These are phyloP conservation scores for Cyclotella sp. DNA, from an alignment of 108 stramenopile genomes.

Conservation along the genomic window DNA sequence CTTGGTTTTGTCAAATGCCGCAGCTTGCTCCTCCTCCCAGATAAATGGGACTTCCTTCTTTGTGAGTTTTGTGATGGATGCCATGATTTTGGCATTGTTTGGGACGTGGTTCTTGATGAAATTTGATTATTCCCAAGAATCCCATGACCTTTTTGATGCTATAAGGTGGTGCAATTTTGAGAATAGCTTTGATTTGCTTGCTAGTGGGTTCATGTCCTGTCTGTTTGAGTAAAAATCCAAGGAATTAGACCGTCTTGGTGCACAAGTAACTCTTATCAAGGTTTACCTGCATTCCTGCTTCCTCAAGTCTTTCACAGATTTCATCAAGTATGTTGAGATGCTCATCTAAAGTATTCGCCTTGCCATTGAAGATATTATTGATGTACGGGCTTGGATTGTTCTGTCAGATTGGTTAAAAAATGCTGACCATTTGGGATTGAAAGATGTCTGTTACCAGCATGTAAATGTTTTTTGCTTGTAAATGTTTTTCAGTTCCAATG, in stretches of 20 bases:
- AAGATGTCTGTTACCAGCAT: no score
- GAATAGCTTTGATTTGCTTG: slow-evolving; percentile 30
- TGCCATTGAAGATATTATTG: slow-evolving; percentile 2
- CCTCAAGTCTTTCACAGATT: background rate
- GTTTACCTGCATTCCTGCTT: slow-evolving; percentile 38
- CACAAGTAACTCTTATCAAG: slow-evolving; percentile 26
- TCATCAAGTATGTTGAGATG: slow-evolving; percentile 2
- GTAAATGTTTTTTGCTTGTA: no score
- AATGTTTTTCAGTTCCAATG: no score
- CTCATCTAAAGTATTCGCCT: no score
- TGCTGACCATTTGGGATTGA: no score
- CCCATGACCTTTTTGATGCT: slow-evolving; percentile 25
- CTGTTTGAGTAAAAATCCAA: slow-evolving; percentile 18
- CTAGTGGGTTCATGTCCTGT: background rate
- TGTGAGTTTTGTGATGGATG: slow-evolving; percentile 36
- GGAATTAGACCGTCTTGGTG: slow-evolving; percentile 20
- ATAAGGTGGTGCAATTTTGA: slow-evolving; percentile 20
- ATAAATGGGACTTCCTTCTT: slow-evolving; percentile 13
- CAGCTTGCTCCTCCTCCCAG: slow-evolving; percentile 3
- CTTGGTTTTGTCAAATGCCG: background rate
- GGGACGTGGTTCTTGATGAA: slow-evolving; percentile 36
- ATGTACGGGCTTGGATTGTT: no score
- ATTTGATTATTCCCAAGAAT: slow-evolving; percentile 40
- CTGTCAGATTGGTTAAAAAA: no score
- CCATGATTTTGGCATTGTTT: slow-evolving; percentile 24